These are phyloP conservation scores for Dactylonectria estremocensis DNA, from an alignment of 2,329 filamentous ascomycete species.

Conservation along the genomic window DNA sequence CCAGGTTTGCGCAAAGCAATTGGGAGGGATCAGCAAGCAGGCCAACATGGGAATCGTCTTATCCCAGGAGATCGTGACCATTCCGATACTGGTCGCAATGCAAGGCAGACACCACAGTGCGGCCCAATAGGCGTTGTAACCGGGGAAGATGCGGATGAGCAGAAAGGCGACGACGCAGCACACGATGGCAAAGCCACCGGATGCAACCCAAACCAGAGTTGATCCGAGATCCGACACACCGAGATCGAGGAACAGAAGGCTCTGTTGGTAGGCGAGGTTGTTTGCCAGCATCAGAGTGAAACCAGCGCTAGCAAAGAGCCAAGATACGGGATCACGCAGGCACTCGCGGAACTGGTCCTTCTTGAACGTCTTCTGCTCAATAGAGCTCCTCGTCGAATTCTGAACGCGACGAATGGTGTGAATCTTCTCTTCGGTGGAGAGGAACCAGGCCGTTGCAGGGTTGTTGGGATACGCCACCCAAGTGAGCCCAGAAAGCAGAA, in stretches of 20 bases:
- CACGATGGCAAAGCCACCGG: slow-evolving; percentile 34
- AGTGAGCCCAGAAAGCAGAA: slow-evolving; percentile 28
- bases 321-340: slow-evolving; percentile 49
- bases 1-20: slow-evolving; percentile 38
- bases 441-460: slow-evolving; percentile 39
- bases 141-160: slow-evolving; percentile 34
- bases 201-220: slow-evolving; percentile 34
- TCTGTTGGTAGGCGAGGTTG: slow-evolving; percentile 56
- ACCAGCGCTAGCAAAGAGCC: slow-evolving; percentile 49
- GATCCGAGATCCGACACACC: slow-evolving; percentile 33
- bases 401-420: slow-evolving; percentile 52
- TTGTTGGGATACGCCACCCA: slow-evolving; percentile 38
- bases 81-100: slow-evolving; percentile 40
- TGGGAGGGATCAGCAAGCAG: slow-evolving; percentile 35
- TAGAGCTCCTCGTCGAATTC: slow-evolving; percentile 49
- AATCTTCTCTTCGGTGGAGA: slow-evolving; percentile 44
- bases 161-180: slow-evolving; percentile 38
- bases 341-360: slow-evolving; percentile 51
- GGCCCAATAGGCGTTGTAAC: slow-evolving; percentile 40
- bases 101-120: slow-evolving; percentile 42
- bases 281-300: slow-evolving; percentile 57
- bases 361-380: slow-evolving; percentile 55
- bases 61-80: slow-evolving; percentile 41
- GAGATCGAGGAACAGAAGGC: slow-evolving; percentile 34
- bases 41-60: slow-evolving; percentile 48